Percentiles rank a stretch among this genome's conserved stretches.
These are phyloP conservation scores for Cordyceps fumosorosea DNA, from an alignment of 2,329 filamentous ascomycete genomes.

Conservation along the genomic window DNA sequence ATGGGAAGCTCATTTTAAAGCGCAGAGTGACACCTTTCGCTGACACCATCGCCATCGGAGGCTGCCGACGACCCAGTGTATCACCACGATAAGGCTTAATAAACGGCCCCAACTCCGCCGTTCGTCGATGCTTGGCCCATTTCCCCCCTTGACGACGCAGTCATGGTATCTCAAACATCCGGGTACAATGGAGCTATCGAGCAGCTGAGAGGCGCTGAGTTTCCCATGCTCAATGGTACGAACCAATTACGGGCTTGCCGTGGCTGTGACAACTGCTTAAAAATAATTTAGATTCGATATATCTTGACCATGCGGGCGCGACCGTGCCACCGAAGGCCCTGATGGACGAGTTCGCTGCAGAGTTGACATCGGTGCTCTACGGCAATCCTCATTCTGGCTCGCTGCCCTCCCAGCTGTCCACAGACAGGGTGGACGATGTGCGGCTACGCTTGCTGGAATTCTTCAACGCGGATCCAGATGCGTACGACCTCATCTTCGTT, in stretches of 20 bases:
- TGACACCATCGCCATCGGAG: not conserved
- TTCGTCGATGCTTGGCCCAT: not conserved
- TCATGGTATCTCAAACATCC: conserved; percentile 14
- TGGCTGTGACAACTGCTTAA: not conserved
- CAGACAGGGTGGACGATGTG: conserved; percentile 67
- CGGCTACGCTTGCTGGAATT: conserved; percentile 65
- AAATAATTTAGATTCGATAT: conserved; percentile 55
- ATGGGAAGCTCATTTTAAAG: not conserved
- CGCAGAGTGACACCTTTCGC: not conserved
- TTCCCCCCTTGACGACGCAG: not conserved
- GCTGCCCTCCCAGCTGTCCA: conserved; percentile 69
- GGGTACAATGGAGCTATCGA: conserved; percentile 56
- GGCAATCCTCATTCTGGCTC: conserved; percentile 92
- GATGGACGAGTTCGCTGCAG: conserved; percentile 70
- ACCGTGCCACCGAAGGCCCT: conserved; percentile 74
- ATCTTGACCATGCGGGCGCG: conserved; percentile 95
- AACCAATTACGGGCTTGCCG: not conserved
- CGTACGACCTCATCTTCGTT: conserved; percentile 86
- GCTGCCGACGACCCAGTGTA: not conserved
- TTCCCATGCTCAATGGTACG: conserved; percentile 63
- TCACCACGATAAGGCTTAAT: not conserved
- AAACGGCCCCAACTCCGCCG: not conserved
- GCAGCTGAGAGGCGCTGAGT: conserved; percentile 51
- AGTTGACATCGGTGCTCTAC: conserved; percentile 72
- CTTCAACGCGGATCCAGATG: conserved; percentile 71